Conservation (phyloP, 257 asterid genomes). For the Solanum phureja region DNA sequence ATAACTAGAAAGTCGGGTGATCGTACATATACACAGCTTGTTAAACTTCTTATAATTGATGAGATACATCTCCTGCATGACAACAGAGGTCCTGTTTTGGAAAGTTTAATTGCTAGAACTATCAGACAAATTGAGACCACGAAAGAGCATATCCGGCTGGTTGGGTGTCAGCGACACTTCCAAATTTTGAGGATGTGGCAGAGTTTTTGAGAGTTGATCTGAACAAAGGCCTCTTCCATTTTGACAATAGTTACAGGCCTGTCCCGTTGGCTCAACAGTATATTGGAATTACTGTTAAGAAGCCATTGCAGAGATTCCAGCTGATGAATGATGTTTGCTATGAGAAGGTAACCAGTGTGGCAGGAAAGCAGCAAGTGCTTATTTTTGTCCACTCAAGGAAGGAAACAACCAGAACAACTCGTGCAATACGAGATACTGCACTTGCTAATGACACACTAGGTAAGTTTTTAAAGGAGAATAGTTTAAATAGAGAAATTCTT, state of each 20-base stretch:
- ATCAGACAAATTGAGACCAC: conserved; percentile 33
- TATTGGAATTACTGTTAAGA: conserved; percentile 27
- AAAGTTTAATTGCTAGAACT: conserved; percentile 29
- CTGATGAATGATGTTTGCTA: conserved; percentile 35
- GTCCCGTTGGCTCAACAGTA: conserved; percentile 32
- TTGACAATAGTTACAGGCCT: conserved; percentile 34
- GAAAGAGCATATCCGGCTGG: conserved; percentile 30
- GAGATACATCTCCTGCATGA: conserved; percentile 35
- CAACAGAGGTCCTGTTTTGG: conserved; percentile 35
- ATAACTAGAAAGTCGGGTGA: conserved; percentile 36
- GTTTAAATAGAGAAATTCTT: conserved; percentile 25
- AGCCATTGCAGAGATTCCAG: conserved; percentile 35
- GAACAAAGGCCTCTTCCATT: conserved; percentile 28
- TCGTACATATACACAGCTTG: conserved; percentile 33
- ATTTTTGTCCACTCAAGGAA: conserved; percentile 35
- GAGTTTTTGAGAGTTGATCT: conserved; percentile 29
- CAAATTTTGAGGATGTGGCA: conserved; percentile 30
- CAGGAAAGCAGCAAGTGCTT: conserved; percentile 34
- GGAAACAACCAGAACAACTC: conserved; percentile 36
- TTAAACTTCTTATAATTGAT: conserved; percentile 27
- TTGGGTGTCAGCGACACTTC: conserved; percentile 35
- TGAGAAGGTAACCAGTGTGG: conserved; percentile 25
- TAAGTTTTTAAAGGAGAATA: conserved; percentile 24
- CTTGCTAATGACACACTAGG: conserved; percentile 30
- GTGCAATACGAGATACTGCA: conserved; percentile 28